Conservation (phyloP, 1,284 basidiomycete genomes). For the Neolentinus lepideus region DNA sequence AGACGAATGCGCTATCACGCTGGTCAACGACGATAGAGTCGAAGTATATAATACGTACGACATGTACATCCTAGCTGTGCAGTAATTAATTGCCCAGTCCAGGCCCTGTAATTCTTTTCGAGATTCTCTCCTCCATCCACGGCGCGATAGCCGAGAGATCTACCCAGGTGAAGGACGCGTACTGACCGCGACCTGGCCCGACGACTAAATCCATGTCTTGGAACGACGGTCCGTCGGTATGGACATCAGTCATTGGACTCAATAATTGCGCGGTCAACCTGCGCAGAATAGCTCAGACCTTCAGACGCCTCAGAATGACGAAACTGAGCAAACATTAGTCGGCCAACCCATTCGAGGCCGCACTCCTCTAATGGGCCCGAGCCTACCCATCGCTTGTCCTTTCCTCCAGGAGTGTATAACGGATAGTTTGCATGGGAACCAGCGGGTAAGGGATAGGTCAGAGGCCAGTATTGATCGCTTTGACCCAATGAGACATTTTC, state of each 20-base stretch:
- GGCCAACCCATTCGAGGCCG: slow-evolving; percentile 67
- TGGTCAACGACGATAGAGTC: neutral
- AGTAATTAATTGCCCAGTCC: slow-evolving; percentile 51
- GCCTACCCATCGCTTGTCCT: slow-evolving; percentile 58
- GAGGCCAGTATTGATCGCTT: slow-evolving; percentile 16
- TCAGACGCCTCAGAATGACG: neutral
- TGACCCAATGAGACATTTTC: neutral
- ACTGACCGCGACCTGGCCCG: slow-evolving; percentile 46
- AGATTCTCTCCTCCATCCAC: slow-evolving; percentile 62
- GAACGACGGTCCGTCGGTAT: slow-evolving; percentile 25
- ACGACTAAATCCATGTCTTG: slow-evolving; percentile 45
- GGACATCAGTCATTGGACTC: slow-evolving; percentile 32
- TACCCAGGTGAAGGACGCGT: slow-evolving; percentile 59
- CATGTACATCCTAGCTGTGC: neutral
- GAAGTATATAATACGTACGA: neutral
- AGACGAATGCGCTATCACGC: too few species aligned
- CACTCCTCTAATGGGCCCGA: slow-evolving; percentile 46
- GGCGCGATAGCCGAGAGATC: slow-evolving; percentile 69
- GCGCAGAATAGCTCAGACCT: neutral
- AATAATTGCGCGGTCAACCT: slow-evolving; percentile 64
- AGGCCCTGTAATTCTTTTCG: slow-evolving; percentile 56
- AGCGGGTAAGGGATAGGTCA: slow-evolving; percentile 52
- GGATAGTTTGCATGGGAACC: slow-evolving; percentile 55
- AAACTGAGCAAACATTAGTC: slow-evolving; percentile 46
- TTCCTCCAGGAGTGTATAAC: slow-evolving; percentile 60